A percentile compares a stretch with the other conserved stretches of the same genome.
Evolutionary conservation across 495 filamentous ascomycete species (phyloP).

Genomic region (Trypethelium eluteriae): DNA sequence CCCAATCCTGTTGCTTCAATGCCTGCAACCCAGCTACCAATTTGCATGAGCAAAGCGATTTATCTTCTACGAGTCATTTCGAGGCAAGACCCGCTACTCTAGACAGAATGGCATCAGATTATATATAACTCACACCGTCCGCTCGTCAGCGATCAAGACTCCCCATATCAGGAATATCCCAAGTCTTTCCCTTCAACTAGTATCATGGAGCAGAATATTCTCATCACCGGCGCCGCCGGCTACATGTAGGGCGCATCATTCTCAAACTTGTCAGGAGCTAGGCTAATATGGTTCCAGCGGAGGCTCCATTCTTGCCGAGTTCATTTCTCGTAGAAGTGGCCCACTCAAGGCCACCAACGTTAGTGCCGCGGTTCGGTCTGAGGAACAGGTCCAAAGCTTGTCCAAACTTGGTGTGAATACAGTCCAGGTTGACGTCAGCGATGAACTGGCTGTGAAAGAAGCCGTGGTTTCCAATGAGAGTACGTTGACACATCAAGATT

Average conservation of each 20-base stretch:
- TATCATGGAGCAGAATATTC: slow-evolving; percentile 16
- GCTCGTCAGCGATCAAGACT: not conserved
- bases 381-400: slow-evolving; percentile 19
- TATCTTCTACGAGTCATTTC: not conserved
- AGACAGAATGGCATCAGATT: not conserved
- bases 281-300: slow-evolving; percentile 12
- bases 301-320: slow-evolving; percentile 19
- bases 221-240: slow-evolving; percentile 23
- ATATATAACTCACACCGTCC: not conserved
- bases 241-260: slow-evolving; percentile 16
- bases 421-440: slow-evolving; percentile 14
- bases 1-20: not conserved
- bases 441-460: slow-evolving; percentile 16
- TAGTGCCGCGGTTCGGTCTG: slow-evolving; percentile 19
- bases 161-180: not conserved
- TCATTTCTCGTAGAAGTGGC: slow-evolving; percentile 9
- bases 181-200: not conserved
- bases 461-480: slow-evolving; percentile 14
- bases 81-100: not conserved
- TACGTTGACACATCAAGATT: not conserved
- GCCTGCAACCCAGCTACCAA: not conserved
- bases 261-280: not conserved
- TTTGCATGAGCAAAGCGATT: not conserved
- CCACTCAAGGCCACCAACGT: slow-evolving; percentile 3
- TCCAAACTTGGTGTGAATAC: slow-evolving; percentile 20